Conservation (phyloP, 805 yeast genomes). For the Naumovozyma castellii region DNA sequence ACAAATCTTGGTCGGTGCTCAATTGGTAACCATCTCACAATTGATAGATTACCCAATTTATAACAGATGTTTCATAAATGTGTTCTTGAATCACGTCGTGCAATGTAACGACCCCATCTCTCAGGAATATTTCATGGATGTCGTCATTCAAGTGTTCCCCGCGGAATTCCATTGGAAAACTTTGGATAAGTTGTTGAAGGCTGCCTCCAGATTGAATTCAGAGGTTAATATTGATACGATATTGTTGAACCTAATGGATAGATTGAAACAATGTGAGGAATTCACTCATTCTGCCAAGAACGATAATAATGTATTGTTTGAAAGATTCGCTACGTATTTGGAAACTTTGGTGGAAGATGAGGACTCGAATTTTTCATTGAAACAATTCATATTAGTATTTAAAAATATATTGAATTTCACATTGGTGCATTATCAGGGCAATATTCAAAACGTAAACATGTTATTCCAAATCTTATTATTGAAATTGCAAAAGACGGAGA, state of each 20-base stretch:
- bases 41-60: conserved; percentile 39
- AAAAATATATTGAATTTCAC: conserved; percentile 56
- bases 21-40: conserved; percentile 77
- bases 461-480: conserved; percentile 38
- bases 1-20: conserved; percentile 83
- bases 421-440: conserved; percentile 53
- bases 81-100: conserved; percentile 41
- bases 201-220: conserved; percentile 51
- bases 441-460: conserved; percentile 46
- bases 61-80: not conserved
- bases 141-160: conserved; percentile 85
- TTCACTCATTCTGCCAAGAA: not conserved
- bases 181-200: conserved; percentile 52
- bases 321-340: conserved; percentile 57
- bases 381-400: conserved; percentile 53
- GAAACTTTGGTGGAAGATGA: conserved; percentile 39
- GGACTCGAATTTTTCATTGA: conserved; percentile 52
- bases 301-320: conserved; percentile 1
- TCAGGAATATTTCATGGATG: conserved; percentile 82
- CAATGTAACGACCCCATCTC: conserved; percentile 88
- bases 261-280: conserved; percentile 34
- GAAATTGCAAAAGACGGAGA: conserved; percentile 32
- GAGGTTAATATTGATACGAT: conserved; percentile 57
- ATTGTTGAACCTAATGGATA: conserved; percentile 58
- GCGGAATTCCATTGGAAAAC: conserved; percentile 79